phyloP scores from a whole-genome alignment of 1,284 basidiomycete genomes.

The Pseudomicrostroma phylloplanum region DNA sequence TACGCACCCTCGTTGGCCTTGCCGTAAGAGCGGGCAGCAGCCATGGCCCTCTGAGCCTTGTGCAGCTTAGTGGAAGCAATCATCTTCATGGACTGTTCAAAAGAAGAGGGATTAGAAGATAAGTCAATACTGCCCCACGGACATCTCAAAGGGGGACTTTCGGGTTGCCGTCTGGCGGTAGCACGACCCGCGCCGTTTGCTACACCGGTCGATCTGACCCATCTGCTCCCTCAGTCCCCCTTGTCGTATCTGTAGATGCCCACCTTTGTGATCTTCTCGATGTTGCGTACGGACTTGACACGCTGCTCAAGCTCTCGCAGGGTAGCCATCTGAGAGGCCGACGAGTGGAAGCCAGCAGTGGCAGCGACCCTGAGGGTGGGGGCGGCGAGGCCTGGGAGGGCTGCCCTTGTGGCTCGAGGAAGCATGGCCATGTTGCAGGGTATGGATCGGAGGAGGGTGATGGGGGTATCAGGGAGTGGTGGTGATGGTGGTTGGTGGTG shows the following conservation, averaged over 20 bases:
- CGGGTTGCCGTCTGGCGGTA: too few species aligned
- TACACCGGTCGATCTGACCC: neutral
- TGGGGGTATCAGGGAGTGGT: neutral
- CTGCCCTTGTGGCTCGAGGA: conserved; percentile 36
- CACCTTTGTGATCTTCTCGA: conserved; percentile 98
- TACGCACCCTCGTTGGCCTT: conserved; percentile 77
- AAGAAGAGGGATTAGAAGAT: neutral
- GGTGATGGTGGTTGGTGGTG: too few species aligned
- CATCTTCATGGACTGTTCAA: conserved; percentile 79
- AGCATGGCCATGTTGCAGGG: conserved; percentile 36
- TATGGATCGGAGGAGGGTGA: conserved; percentile 4
- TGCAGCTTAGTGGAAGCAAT: conserved; percentile 95
- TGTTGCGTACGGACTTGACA: conserved; percentile 89
- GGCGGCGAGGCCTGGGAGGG: conserved; percentile 27
- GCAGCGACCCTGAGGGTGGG: conserved; percentile 27
- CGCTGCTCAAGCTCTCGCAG: conserved; percentile 94
- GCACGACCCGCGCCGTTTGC: too few species aligned
- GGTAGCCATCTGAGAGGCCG: conserved; percentile 81
- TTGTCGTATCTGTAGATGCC: conserved; percentile 28
- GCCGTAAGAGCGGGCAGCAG: conserved; percentile 87
- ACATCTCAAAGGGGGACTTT: too few species aligned
- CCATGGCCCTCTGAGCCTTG: conserved; percentile 85
- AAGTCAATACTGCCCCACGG: too few species aligned
- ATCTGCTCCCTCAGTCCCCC: too few species aligned
- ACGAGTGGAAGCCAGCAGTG: conserved; percentile 42